Evolutionary conservation across 768 basidiomycete genomes (phyloP), one percentile per base, ranked within the genome.

Genomic region (Psilocybe subaeruginosa): DNA sequence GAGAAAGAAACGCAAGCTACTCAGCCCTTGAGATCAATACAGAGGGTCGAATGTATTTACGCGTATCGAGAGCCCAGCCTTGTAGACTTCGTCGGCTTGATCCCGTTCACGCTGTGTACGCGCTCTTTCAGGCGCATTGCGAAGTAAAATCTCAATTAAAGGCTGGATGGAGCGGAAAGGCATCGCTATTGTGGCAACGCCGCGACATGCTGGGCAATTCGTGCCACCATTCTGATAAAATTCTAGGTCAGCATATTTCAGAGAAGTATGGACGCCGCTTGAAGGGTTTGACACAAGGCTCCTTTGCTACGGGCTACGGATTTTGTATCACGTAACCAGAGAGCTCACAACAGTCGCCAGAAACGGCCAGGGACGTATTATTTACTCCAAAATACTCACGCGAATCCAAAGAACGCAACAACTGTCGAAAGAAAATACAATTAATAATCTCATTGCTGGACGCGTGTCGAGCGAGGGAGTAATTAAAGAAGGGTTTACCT

Each of bases 81-180:
- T 83, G 68, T 94, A 95, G 27, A 94, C 75, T 59, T 92, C 91
- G 67, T 95, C 93, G 3, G 93, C 93, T 73, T 95, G 93, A 59
- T 83, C 79, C 19, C 87, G 84, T 70, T 95, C 93, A 41, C 88
- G 78, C 68, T 84, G 84, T 35, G 88, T 76, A 49, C 93, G 87
- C 49, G 81, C 80, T 69, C 83, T 86, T 37, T 86, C 82, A 12
- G 93, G 93, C 14, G 86, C 87, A 43, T 79, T 76, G n/a, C 89
- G 89, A 33, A 93, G 76, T 29, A 95, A 74, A 6, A 87, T 74
- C 68, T 94, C 91, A 58, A 93, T 73, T 64, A 93, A 82, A 41
- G 83, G 77, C 71, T 95, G 90, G 12, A 95, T 73, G 2, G 85
- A 82, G 30, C 93, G 86, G 60, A 89, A 93, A 17, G 90, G 89